These are phyloP conservation scores for Hirschioporus abietinus DNA, from an alignment of 768 basidiomycete species.

Conservation along the genomic window DNA sequence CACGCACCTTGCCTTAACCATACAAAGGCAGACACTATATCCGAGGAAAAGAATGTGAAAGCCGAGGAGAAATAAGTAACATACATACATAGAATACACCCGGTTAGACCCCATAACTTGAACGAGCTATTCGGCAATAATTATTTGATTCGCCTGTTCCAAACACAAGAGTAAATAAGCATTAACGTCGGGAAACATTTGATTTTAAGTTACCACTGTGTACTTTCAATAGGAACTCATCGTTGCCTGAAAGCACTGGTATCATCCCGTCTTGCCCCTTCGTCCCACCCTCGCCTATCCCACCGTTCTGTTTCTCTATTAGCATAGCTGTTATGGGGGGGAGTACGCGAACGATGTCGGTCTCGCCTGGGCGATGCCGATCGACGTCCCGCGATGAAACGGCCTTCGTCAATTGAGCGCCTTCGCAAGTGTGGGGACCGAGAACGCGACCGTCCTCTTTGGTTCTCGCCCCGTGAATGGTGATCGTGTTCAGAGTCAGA, in stretches of 20 bases:
- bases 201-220: neutral
- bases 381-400: slow-evolving; percentile 24
- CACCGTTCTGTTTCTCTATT: neutral
- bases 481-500: slow-evolving; percentile 21
- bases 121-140: neutral
- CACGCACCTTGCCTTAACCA: neutral
- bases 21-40: neutral
- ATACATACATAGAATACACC: neutral
- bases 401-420: slow-evolving; percentile 21
- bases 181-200: neutral
- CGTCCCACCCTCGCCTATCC: neutral
- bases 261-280: neutral
- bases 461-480: slow-evolving; percentile 6
- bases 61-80: neutral
- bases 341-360: neutral
- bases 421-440: slow-evolving; percentile 25
- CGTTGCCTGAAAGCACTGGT: neutral
- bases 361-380: slow-evolving; percentile 4
- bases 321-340: neutral
- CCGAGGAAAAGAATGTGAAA: neutral
- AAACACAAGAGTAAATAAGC: neutral
- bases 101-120: neutral
- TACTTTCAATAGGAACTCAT: neutral
- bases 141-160: neutral
- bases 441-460: slow-evolving; percentile 27